Evolutionary conservation across 2,329 filamentous ascomycete genomes (phyloP), one percentile per base, ranked within the genome.

Genomic region (Aureobasidium sp.): DNA sequence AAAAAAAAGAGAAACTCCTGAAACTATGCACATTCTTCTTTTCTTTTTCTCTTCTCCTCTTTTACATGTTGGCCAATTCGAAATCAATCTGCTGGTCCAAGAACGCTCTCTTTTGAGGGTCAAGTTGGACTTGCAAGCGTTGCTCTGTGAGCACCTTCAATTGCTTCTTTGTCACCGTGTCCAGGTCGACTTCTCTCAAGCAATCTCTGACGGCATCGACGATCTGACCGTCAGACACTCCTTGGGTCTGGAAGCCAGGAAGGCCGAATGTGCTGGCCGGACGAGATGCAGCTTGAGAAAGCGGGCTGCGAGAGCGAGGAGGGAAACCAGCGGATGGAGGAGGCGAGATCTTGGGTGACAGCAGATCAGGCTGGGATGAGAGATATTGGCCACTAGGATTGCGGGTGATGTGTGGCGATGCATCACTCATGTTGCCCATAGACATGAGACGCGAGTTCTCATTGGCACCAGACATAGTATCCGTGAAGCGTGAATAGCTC

Each of bases 91-190:
- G 87, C 61, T 84, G 79, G 72, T 96, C 91, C 74, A 97, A 82
- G 73, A 95, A 97, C 14, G 84, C 83, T 67, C 86, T 83, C 68
- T 89, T 85, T 70, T 96, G 90, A 19, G 90, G 90, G 0, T 80
- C 77, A 55, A 97, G 77, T 68, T 95, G 90, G 4, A 87, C 91
- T 73, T 96, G 91, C 57, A 98, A 72, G 63, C 90, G 81, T 74
- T 96, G 90, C 73, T 98, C 93, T 11, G 95, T 90, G 39, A 97
- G 78, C 3, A 88, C 90, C 68, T 74, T 74, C 67, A 82, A 73
- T 73, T 97, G 91, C 75, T 98, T 98, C 83, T 97, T 98, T 6
- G 93, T 98, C 42, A 97, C 88, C n/a, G 80, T 91, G 68, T 98
- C 93, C 37, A 98, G 77, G 68, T 98, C 91, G 0, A 96, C 90